Conservation (phyloP, 805 yeast species). For the Zygosaccharomyces pseudorouxii region DNA sequence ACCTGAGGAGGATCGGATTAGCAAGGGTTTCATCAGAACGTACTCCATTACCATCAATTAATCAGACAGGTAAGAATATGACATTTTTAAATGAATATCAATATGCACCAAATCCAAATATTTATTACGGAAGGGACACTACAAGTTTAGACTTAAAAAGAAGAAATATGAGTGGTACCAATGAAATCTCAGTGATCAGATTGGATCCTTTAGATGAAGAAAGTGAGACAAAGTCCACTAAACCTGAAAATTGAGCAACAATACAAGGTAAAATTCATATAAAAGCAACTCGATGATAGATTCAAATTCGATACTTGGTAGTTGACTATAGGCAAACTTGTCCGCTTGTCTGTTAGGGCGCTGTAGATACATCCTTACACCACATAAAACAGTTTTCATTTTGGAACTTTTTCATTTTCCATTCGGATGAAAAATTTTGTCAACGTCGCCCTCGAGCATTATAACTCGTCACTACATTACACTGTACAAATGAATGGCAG, state of each 20-base stretch:
- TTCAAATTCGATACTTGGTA: background rate
- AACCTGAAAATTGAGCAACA: background rate
- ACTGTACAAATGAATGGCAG: too few species aligned
- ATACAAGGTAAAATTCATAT: background rate
- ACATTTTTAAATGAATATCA: slow-evolving; percentile 7
- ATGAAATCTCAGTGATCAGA: slow-evolving; percentile 5
- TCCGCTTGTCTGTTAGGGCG: slow-evolving; percentile 9
- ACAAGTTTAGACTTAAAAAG: slow-evolving; percentile 20
- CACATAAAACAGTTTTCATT: slow-evolving; percentile 35
- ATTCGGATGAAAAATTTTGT: slow-evolving; percentile 9
- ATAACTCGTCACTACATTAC: too few species aligned
- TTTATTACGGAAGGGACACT: slow-evolving; percentile 7
- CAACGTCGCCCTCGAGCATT: background rate
- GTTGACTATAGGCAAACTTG: too few species aligned
- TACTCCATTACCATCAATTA: background rate
- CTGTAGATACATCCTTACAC: slow-evolving; percentile 30
- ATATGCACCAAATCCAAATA: slow-evolving; percentile 8
- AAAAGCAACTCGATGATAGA: background rate
- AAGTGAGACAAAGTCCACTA: slow-evolving; percentile 6
- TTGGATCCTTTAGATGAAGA: slow-evolving; percentile 31
- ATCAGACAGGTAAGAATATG: background rate
- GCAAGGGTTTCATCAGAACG: background rate
- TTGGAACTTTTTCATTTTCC: slow-evolving; percentile 13
- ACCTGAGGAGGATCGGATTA: slow-evolving; percentile 13
- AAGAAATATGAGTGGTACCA: background rate